phyloP scores from a whole-genome alignment of 129 eudicot species.

The Flaveria bidentis region DNA sequence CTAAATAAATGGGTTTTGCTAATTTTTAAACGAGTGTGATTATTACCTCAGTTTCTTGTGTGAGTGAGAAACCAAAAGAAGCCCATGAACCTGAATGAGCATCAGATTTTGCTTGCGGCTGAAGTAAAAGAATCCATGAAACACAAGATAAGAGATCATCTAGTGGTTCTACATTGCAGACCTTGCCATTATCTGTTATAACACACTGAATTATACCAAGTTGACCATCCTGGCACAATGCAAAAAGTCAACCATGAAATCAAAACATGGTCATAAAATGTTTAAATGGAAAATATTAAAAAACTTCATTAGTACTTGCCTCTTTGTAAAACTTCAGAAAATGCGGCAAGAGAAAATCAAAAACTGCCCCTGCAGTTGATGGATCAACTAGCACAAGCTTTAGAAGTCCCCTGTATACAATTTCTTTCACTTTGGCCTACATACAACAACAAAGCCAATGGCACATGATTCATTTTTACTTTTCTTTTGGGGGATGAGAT shows the following conservation, averaged over 20 bases:
- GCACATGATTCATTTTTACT: slow-evolving; percentile 2
- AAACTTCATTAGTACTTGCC: slow-evolving; percentile 32
- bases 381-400: slow-evolving; percentile 82
- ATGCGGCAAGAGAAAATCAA: slow-evolving; percentile 71
- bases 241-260: slow-evolving; percentile 19
- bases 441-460: slow-evolving; percentile 22
- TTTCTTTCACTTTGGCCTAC: slow-evolving; percentile 68
- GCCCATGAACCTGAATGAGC: slow-evolving; percentile 53
- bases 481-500: background rate
- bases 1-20: background rate
- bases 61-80: slow-evolving; percentile 81
- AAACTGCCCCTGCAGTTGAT: slow-evolving; percentile 51
- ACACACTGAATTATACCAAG: slow-evolving; percentile 48
- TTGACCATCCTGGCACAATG: slow-evolving; percentile 59
- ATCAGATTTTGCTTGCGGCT: slow-evolving; percentile 59
- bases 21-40: background rate
- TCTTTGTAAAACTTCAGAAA: slow-evolving; percentile 62
- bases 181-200: slow-evolving; percentile 54
- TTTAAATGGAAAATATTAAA: background rate
- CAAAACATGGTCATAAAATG: slow-evolving; percentile 5
- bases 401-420: slow-evolving; percentile 58
- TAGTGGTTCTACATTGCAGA: slow-evolving; percentile 59
- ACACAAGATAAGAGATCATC: slow-evolving; percentile 77
- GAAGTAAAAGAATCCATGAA: slow-evolving; percentile 80
- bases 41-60: slow-evolving; percentile 74